A percentile compares a stretch with the other conserved stretches of the same genome.
phyloP scores from a whole-genome alignment of 2,329 filamentous ascomycete species.

The Sordariomycetes sp. region DNA sequence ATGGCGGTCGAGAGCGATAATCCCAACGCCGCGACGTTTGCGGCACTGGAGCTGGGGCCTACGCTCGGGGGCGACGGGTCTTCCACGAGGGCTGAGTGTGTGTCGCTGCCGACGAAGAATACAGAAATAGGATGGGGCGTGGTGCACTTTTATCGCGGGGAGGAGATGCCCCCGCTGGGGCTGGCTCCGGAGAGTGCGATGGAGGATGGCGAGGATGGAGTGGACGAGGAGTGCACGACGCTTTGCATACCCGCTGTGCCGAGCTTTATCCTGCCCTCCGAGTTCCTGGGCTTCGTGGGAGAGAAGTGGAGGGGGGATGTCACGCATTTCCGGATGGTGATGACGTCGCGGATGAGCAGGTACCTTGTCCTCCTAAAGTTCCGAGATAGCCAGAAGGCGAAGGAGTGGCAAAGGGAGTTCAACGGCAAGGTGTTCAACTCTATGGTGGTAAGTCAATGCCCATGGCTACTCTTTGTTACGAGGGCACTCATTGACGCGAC shows the following conservation, averaged over 20 bases:
- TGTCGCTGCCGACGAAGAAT: slow-evolving; percentile 55
- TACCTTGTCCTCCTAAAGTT: slow-evolving; percentile 98
- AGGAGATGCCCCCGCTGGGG: slow-evolving; percentile 50
- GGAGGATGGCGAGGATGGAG: slow-evolving; percentile 12
- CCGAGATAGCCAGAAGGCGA: slow-evolving; percentile 58
- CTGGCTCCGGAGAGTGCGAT: slow-evolving; percentile 11
- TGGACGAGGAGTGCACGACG: slow-evolving; percentile 56
- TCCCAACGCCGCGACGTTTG: slow-evolving; percentile 29
- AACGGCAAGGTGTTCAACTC: slow-evolving; percentile 89
- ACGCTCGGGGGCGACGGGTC: slow-evolving; percentile 47
- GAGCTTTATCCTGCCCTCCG: slow-evolving; percentile 80
- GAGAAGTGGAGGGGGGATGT: slow-evolving; percentile 77
- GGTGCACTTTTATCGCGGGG: slow-evolving; percentile 85
- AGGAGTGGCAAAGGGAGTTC: slow-evolving; percentile 71
- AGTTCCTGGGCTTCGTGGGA: slow-evolving; percentile 84
- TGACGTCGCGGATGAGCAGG: slow-evolving; percentile 75
- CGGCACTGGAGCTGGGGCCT: slow-evolving; percentile 38
- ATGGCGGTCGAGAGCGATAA: slow-evolving; percentile 18
- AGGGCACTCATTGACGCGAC: not conserved
- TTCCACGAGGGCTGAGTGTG: slow-evolving; percentile 70
- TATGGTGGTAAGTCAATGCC: slow-evolving; percentile 53
- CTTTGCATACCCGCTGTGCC: slow-evolving; percentile 91
- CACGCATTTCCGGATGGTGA: slow-evolving; percentile 87
- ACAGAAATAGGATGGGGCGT: slow-evolving; percentile 84
- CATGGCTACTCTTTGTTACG: not conserved